These are phyloP conservation scores for Neurospora intermedia DNA, from an alignment of 495 filamentous ascomycete species.

Conservation along the genomic window DNA sequence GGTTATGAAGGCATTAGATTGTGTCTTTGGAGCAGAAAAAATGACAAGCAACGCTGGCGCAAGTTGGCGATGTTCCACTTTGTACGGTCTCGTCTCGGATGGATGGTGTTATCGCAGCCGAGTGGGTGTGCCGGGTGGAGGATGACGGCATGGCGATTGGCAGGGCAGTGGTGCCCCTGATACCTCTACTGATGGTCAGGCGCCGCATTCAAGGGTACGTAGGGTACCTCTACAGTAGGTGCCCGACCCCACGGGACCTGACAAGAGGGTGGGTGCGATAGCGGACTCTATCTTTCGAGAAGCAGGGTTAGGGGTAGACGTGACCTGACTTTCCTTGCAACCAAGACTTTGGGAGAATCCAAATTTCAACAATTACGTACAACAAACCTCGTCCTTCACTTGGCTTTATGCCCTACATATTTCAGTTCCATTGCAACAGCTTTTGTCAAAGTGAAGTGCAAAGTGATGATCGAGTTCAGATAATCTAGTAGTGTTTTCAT, in stretches of 20 bases:
- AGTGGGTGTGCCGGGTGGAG: neutral
- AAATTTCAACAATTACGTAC: neutral
- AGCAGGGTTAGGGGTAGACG: neutral
- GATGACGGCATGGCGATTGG: neutral
- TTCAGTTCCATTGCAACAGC: neutral
- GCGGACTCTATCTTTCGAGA: neutral
- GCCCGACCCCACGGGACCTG: neutral
- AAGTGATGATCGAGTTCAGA: neutral
- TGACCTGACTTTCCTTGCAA: too few species aligned
- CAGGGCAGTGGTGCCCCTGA: neutral
- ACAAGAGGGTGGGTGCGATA: neutral
- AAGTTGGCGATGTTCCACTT: neutral
- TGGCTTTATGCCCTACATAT: neutral
- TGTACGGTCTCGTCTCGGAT: neutral
- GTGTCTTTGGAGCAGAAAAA: neutral
- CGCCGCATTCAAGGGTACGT: neutral
- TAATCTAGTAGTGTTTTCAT: neutral
- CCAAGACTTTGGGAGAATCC: neutral
- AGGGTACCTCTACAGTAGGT: neutral
- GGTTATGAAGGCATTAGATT: slow-evolving; percentile 14
- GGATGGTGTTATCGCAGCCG: neutral
- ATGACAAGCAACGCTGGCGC: neutral
- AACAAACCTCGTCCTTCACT: neutral
- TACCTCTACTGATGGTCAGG: neutral
- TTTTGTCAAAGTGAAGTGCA: neutral